phyloP scores from a whole-genome alignment of 257 asterid genomes.

The Lithospermum erythrorhizon region DNA sequence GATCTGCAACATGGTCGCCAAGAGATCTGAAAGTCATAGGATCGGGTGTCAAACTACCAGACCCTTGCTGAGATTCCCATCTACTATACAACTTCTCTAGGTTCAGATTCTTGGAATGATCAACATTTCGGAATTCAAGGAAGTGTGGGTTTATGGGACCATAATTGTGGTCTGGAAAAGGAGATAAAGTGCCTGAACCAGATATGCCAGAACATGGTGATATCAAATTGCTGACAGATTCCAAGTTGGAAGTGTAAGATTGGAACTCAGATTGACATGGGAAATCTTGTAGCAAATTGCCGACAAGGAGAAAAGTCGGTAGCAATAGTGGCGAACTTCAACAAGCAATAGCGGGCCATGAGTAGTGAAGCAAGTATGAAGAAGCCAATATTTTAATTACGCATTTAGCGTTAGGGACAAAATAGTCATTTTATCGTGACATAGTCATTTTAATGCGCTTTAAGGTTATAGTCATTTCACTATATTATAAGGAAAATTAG shows the following conservation, averaged over 20 bases:
- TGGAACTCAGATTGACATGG: constrained; percentile 57
- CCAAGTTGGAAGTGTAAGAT: constrained; percentile 88
- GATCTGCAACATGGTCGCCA: constrained; percentile 23
- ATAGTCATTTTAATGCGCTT: too few relatives aligned
- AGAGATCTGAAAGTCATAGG: constrained; percentile 25
- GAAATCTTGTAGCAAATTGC: too few relatives aligned
- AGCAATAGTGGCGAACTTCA: too few relatives aligned
- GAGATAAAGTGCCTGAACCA: constrained; percentile 86
- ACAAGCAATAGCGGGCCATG: too few relatives aligned
- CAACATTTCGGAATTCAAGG: constrained; percentile 44
- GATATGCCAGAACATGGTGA: constrained; percentile 85
- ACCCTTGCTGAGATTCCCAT: constrained; percentile 62
- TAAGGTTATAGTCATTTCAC: too few relatives aligned
- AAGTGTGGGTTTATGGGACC: constrained; percentile 45
- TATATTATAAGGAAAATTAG: too few relatives aligned
- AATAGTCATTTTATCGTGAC: too few relatives aligned
- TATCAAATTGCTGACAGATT: constrained; percentile 84
- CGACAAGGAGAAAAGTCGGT: too few relatives aligned
- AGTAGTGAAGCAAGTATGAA: too few relatives aligned
- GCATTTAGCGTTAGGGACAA: too few relatives aligned
- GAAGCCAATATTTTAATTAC: too few relatives aligned
- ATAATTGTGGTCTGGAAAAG: constrained; percentile 56
- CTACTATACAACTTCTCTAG: constrained; percentile 58
- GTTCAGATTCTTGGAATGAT: constrained; percentile 54
- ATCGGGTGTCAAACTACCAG: constrained; percentile 70